Base-by-base conservation (phyloP, 2,329 filamentous ascomycete species). In the Orbilia brochopaga region DNA sequence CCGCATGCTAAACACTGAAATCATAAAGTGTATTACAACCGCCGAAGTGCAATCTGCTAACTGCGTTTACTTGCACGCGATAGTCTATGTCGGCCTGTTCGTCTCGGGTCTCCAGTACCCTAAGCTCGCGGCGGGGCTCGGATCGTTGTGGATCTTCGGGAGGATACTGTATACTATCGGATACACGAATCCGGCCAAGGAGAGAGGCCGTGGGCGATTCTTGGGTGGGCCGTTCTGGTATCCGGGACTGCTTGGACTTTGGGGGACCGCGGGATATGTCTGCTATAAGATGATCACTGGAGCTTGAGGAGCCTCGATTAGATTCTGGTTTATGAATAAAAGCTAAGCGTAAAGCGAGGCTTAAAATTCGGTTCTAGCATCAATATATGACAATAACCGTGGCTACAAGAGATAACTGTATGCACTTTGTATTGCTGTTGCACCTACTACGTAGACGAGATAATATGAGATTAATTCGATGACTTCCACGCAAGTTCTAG, bases 31-130 rank as follows among this genome's bases (percentile, higher is more conserved):
- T 8, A 32, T 8, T 8, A 32, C 27, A 32, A 3, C 8, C 8
- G 3, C 8, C 27, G 4, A 32, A 4, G 8, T 3, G 27, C 27
- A 32, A 8, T 15, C 15, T 13, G 40, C 40, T 44, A 15, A 44
- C 17, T 44, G 5, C 17, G 40, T 44, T 7, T 37, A 7, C 40
- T 15, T 44, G 40, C 17, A 17, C 19, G n/a, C 23, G 3, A 32
- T 63, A 19, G 56, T 75, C 27, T 67, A 75, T 53, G 40, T 75
- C 23, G 42, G 53, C 19, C 64, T 74, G 10, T 57, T 67, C 69
- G 81, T 89, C 75, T 79, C 84, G 8, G 86, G 87, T 32, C 77
- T 88, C 23, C 78, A 79, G 40, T 87, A 81, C 78, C 87, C 87
- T 1, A 65, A 82, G 4, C 78, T 80, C 19, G 80, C 83, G 30